Conservation (phyloP, 2,329 filamentous ascomycete species). For the Beauveria pseudobassiana region DNA sequence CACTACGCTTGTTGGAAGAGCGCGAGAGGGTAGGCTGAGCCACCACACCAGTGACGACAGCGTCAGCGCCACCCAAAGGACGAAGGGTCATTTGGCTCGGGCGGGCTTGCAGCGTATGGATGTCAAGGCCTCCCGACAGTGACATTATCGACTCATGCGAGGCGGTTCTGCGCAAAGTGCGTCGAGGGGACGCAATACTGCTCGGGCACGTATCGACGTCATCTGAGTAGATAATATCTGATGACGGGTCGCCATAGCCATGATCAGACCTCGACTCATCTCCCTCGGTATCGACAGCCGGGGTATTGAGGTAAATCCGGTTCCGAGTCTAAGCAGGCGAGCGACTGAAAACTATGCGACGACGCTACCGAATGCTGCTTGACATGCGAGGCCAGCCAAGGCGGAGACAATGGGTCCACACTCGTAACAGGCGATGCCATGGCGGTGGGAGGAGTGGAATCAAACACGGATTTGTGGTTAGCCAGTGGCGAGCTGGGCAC, state of each 20-base stretch:
- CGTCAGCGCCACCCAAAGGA: constrained; percentile 46
- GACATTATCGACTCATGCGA: constrained; percentile 91
- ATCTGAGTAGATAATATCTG: not conserved
- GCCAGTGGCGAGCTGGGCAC: constrained; percentile 65
- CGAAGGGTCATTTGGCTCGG: constrained; percentile 65
- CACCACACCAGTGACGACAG: constrained; percentile 50
- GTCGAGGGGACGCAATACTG: constrained; percentile 19
- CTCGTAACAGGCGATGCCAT: constrained; percentile 80
- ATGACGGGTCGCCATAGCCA: constrained; percentile 17
- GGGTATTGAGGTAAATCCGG: constrained; percentile 16
- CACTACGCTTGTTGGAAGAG: constrained; percentile 39
- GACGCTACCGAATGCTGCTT: constrained; percentile 53
- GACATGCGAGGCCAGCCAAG: constrained; percentile 42
- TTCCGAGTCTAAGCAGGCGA: constrained; percentile 28
- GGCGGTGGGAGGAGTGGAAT: constrained; percentile 67
- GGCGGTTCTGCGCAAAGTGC: constrained; percentile 51
- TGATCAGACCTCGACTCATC: constrained; percentile 20
- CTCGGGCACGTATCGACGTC: not conserved
- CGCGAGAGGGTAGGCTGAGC: constrained; percentile 51
- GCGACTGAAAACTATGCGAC: constrained; percentile 38
- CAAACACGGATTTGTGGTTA: constrained; percentile 74
- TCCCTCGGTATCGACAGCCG: constrained; percentile 28
- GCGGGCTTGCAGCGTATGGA: constrained; percentile 69
- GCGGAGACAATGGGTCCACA: constrained; percentile 58
- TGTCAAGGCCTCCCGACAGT: constrained; percentile 79